Conservation (phyloP, 306 rosid genomes). For the Morella rubra region DNA sequence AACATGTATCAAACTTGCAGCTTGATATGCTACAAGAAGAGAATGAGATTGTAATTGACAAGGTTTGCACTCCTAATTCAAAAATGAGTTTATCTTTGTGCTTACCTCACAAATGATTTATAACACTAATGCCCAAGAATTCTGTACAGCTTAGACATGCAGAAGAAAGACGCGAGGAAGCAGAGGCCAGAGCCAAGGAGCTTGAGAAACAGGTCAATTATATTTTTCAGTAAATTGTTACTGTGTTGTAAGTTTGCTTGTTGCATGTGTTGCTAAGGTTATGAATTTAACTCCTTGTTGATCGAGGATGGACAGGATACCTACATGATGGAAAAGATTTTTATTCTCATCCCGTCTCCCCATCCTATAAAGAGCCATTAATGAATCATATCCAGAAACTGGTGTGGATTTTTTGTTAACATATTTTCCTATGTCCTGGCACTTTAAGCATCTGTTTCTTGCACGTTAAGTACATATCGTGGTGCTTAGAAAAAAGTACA, state of each 20-base stretch:
- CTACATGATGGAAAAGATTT: background rate
- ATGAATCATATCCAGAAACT: background rate
- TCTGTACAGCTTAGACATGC: conserved; percentile 69
- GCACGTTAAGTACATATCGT: background rate
- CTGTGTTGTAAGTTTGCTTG: background rate
- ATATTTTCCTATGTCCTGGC: background rate
- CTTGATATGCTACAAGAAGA: conserved; percentile 97
- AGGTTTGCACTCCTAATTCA: conserved; percentile 49
- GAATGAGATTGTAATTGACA: conserved; percentile 55
- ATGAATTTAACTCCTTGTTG: background rate
- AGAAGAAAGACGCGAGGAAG: conserved; percentile 79
- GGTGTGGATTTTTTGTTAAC: background rate
- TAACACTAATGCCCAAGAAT: conserved; percentile 29
- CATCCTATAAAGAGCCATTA: background rate
- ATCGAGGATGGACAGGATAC: background rate
- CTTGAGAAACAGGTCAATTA: conserved; percentile 84
- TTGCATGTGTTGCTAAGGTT: background rate
- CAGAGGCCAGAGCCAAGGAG: conserved; percentile 86
- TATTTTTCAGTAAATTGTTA: background rate
- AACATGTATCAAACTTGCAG: conserved; percentile 53
- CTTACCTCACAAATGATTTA: conserved; percentile 23
- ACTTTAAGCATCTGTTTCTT: background rate
- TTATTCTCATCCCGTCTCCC: background rate
- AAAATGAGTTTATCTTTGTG: conserved; percentile 13
- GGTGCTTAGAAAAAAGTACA: too few species aligned